phyloP scores from a whole-genome alignment of 2,329 filamentous ascomycete species.

The Talaromyces amestolkiae region DNA sequence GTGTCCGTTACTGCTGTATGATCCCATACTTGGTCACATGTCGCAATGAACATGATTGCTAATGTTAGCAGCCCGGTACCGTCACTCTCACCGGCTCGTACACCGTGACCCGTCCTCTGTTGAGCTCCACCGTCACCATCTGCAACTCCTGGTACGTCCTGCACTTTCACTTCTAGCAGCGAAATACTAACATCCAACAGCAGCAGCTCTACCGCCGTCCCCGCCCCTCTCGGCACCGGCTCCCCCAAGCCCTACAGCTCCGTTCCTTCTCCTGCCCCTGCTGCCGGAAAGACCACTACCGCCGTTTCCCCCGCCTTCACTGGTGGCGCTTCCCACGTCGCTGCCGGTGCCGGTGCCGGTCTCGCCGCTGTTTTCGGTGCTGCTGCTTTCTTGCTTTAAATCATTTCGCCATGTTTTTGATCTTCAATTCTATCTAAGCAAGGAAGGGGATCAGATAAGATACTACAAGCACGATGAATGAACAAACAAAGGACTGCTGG shows the following conservation, averaged over 20 bases:
- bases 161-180: not conserved
- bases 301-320: constrained; percentile 40
- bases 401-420: not conserved
- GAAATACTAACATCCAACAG: not conserved
- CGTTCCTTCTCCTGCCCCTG: constrained; percentile 25
- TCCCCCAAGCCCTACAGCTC: constrained; percentile 19
- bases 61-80: constrained; percentile 55
- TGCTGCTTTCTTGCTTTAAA: constrained; percentile 48
- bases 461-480: constrained; percentile 8
- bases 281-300: constrained; percentile 20
- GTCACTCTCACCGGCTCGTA: constrained; percentile 72
- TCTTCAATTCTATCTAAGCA: not conserved
- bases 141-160: constrained; percentile 42
- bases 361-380: constrained; percentile 54
- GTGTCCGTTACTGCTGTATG: constrained; percentile 66
- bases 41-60: not conserved
- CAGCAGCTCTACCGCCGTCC: constrained; percentile 9
- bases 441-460: not conserved
- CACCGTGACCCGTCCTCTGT: constrained; percentile 57
- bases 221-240: constrained; percentile 13
- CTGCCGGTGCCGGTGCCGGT: constrained; percentile 49
- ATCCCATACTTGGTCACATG: not conserved
- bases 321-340: constrained; percentile 52
- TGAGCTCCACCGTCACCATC: constrained; percentile 53
- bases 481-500: not conserved